A percentile compares a stretch with the other conserved stretches of the same genome.
Evolutionary conservation across 441 rosid genomes (phyloP).

Genomic region (Kokia cookei): DNA sequence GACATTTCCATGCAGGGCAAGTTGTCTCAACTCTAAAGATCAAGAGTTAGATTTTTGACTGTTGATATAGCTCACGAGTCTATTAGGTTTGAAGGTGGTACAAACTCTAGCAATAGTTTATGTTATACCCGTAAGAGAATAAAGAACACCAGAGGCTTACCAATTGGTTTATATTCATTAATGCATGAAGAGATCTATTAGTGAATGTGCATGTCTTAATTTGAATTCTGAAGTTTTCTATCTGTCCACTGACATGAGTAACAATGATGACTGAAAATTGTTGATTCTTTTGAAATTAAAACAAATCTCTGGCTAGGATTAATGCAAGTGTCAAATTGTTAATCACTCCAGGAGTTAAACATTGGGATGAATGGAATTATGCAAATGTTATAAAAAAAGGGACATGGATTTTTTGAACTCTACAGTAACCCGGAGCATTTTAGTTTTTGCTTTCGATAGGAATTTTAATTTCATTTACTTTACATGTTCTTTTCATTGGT

Average conservation of each 20-base stretch:
- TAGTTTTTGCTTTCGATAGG: background rate
- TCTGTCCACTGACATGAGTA: background rate
- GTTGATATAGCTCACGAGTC: background rate
- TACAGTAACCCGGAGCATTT: background rate
- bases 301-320: constrained; percentile 1
- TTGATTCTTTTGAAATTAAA: background rate
- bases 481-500: constrained; percentile 19
- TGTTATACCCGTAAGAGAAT: background rate
- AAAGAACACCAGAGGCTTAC: background rate
- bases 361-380: background rate
- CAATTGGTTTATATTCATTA: background rate
- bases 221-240: background rate
- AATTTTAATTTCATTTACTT: background rate
- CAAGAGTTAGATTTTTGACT: background rate
- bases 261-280: background rate
- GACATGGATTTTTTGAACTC: background rate
- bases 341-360: background rate
- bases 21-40: background rate
- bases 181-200: background rate
- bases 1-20: background rate
- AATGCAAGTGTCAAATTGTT: background rate
- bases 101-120: background rate
- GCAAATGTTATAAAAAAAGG: background rate
- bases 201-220: background rate
- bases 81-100: background rate